Evolutionary conservation across 768 basidiomycete species (phyloP).

Genomic region (Agaricus blazei): DNA sequence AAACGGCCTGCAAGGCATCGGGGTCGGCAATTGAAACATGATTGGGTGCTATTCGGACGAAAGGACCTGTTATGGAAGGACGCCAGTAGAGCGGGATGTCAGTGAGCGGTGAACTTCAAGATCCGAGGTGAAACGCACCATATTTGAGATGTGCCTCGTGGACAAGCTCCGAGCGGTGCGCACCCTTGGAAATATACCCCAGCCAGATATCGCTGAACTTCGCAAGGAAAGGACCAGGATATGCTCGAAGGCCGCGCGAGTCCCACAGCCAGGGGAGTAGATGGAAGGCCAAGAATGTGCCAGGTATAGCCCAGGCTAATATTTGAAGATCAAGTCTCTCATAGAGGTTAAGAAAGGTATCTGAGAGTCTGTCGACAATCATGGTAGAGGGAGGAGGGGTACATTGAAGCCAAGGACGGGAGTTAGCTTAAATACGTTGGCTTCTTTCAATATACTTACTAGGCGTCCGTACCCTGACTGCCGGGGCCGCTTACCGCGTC

Average conservation of each 20-base stretch:
- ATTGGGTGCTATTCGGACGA: conserved; percentile 72
- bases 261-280: conserved; percentile 52
- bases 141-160: conserved; percentile 71
- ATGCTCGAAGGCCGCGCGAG: conserved; percentile 49
- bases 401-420: conserved; percentile 5
- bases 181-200: conserved; percentile 55
- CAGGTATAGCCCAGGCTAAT: conserved; percentile 21
- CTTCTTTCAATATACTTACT: neutral
- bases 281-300: conserved; percentile 29
- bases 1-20: conserved; percentile 67
- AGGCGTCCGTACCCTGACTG: neutral
- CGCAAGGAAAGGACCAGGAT: conserved; percentile 69
- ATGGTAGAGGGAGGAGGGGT: conserved; percentile 15
- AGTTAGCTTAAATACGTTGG: neutral
- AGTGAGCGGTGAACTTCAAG: neutral
- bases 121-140: conserved; percentile 37
- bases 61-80: conserved; percentile 36
- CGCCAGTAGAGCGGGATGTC: neutral
- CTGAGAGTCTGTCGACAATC: conserved; percentile 11
- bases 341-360: conserved; percentile 17
- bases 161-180: conserved; percentile 71
- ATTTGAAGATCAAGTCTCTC: conserved; percentile 19
- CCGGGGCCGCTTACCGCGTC: neutral
- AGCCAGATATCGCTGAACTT: conserved; percentile 74
- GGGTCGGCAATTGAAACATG: conserved; percentile 77